These are phyloP conservation scores for Sporothrix brunneoviolacea DNA, from an alignment of 2,329 filamentous ascomycete genomes.

Conservation along the genomic window DNA sequence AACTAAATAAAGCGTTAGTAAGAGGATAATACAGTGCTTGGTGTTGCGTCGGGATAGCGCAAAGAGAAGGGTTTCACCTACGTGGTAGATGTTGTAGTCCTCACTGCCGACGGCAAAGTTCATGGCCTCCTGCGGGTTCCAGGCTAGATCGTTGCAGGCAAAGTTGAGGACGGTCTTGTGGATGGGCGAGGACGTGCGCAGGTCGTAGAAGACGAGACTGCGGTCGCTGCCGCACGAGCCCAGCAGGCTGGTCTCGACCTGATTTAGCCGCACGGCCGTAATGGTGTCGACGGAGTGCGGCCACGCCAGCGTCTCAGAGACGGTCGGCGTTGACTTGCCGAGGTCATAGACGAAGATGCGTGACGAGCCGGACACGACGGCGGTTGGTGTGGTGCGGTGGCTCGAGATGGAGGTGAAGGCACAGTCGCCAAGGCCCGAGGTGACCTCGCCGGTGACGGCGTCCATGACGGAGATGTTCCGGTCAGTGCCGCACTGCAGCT, in stretches of 20 bases:
- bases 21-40: no score
- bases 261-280: slow-evolving; percentile 81
- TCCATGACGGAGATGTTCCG: slow-evolving; percentile 86
- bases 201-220: slow-evolving; percentile 82
- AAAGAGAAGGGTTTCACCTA: background rate
- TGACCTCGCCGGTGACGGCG: slow-evolving; percentile 73
- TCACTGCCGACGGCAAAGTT: slow-evolving; percentile 87
- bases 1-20: no score
- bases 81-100: slow-evolving; percentile 84
- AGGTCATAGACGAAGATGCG: slow-evolving; percentile 19
- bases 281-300: slow-evolving; percentile 68
- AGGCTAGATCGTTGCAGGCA: slow-evolving; percentile 74
- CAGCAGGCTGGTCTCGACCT: slow-evolving; percentile 85
- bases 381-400: slow-evolving; percentile 17
- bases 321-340: slow-evolving; percentile 11
- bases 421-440: slow-evolving; percentile 76
- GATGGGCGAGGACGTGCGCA: slow-evolving; percentile 77
- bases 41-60: background rate
- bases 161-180: slow-evolving; percentile 76
- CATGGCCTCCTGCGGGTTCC: slow-evolving; percentile 72
- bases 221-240: slow-evolving; percentile 81
- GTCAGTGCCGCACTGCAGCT: slow-evolving; percentile 77
- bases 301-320: slow-evolving; percentile 19
- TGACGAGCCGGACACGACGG: slow-evolving; percentile 18
- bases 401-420: slow-evolving; percentile 59